Conservation (phyloP, 176 grass and related monocot species). For the Oryza australiensis region DNA sequence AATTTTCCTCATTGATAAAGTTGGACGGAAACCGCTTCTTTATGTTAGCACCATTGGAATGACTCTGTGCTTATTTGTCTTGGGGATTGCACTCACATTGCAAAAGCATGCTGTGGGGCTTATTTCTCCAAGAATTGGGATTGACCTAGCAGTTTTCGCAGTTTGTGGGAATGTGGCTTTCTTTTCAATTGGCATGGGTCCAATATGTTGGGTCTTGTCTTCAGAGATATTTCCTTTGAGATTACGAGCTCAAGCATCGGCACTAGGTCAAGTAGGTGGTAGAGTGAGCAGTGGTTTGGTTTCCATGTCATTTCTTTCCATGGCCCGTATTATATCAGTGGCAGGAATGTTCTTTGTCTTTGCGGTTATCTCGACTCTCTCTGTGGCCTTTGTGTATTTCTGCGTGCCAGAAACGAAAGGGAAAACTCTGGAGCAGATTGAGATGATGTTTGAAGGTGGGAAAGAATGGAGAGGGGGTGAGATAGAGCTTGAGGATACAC, state of each 20-base stretch:
- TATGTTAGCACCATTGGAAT: constrained; percentile 91
- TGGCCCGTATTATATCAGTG: constrained; percentile 71
- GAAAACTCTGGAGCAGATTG: constrained; percentile 89
- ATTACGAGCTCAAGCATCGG: constrained; percentile 86
- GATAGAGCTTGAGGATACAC: constrained; percentile 72
- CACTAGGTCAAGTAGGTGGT: constrained; percentile 80
- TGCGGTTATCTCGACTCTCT: constrained; percentile 55
- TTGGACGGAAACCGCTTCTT: constrained; percentile 81
- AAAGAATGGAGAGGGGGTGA: constrained; percentile 62
- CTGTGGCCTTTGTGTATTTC: constrained; percentile 68
- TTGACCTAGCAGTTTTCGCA: constrained; percentile 70
- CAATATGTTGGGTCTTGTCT: constrained; percentile 91
- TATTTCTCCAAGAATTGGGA: constrained; percentile 57
- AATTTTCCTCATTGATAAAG: constrained; percentile 86
- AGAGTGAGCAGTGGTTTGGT: constrained; percentile 84
- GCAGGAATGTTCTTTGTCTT: constrained; percentile 78
- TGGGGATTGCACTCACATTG: constrained; percentile 63
- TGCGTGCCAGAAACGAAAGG: constrained; percentile 91
- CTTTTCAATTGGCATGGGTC: constrained; percentile 91
- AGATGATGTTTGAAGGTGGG: constrained; percentile 73
- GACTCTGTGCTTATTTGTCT: constrained; percentile 74
- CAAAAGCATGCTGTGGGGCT: constrained; percentile 41
- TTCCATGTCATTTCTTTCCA: constrained; percentile 90
- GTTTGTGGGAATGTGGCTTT: constrained; percentile 90
- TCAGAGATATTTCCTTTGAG: constrained; percentile 87